A percentile compares a stretch with the other conserved stretches of the same genome.
These are phyloP conservation scores for Backusella mclennaniae DNA, from an alignment of 192 early-diverging fungal genomes.

Conservation along the genomic window DNA sequence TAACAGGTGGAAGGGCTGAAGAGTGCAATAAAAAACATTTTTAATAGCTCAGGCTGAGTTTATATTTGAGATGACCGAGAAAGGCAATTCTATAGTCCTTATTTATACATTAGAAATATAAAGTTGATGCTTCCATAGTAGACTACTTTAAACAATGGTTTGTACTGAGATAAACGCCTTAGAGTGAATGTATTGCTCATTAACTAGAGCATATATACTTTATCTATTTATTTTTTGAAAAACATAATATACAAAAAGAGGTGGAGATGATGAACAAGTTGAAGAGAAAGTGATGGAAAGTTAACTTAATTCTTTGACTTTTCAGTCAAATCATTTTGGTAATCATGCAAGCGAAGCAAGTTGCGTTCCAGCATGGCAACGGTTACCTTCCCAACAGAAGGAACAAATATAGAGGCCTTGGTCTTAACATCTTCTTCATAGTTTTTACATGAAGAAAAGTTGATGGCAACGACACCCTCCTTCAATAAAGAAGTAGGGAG, in stretches of 20 bases:
- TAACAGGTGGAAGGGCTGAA: background rate
- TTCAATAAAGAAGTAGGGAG: constrained; percentile 83
- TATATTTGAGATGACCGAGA: background rate
- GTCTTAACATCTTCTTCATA: constrained; percentile 92
- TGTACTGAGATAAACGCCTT: background rate
- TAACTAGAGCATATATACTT: background rate
- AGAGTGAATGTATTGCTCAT: background rate
- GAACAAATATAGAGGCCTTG: constrained; percentile 95
- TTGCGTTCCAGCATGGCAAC: constrained; percentile 99
- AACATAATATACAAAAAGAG: constrained; percentile 12
- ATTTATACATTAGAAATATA: background rate
- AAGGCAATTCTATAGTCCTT: background rate
- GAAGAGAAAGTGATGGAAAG: background rate
- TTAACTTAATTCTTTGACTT: constrained; percentile 1
- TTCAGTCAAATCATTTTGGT: constrained; percentile 44
- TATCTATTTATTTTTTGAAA: constrained; percentile 6
- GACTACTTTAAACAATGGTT: background rate
- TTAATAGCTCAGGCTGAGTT: background rate
- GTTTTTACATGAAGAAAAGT: constrained; percentile 96
- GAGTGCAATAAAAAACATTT: constrained; percentile 6
- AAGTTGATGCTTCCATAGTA: background rate
- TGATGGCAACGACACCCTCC: constrained; percentile 96
- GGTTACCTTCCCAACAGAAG: constrained; percentile 96
- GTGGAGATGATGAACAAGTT: background rate
- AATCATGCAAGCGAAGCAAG: constrained; percentile 83